These are phyloP conservation scores for Kondoa malvinella DNA, from an alignment of 768 basidiomycete species.

Conservation along the genomic window DNA sequence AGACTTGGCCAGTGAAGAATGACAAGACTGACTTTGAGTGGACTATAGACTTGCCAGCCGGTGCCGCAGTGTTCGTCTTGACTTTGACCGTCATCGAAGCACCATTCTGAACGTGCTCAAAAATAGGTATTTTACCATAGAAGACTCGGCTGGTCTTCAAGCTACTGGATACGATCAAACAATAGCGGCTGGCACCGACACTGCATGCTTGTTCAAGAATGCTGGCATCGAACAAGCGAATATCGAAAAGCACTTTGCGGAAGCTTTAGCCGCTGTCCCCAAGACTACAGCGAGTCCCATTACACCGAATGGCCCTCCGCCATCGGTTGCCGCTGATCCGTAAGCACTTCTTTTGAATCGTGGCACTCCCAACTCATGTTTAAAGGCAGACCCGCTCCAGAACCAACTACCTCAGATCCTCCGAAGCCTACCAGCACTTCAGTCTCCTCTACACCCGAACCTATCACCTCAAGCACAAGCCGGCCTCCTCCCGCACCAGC, in stretches of 20 bases:
- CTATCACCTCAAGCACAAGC: neutral
- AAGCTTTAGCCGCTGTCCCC: neutral
- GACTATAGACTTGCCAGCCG: neutral
- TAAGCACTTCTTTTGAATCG: neutral
- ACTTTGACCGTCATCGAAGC: neutral
- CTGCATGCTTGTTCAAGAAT: neutral
- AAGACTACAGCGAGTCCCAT: neutral
- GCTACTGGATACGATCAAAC: neutral
- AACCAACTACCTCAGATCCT: neutral
- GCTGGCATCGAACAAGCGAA: neutral
- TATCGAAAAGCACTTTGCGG: neutral
- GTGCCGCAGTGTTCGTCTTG: neutral
- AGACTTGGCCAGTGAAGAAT: constrained; percentile 1
- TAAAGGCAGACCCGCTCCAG: neutral
- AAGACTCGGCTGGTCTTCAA: neutral
- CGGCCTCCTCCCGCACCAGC: neutral
- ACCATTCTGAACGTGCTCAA: neutral
- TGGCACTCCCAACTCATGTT: neutral
- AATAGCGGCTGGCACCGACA: neutral
- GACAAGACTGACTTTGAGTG: neutral
- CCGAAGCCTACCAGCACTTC: neutral
- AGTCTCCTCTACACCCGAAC: neutral
- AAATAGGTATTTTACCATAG: neutral
- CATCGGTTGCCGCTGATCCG: neutral
- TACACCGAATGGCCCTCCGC: too few relatives aligned